phyloP scores from a whole-genome alignment of 352 stramenopile species.

The Globisporangium spinosum region DNA sequence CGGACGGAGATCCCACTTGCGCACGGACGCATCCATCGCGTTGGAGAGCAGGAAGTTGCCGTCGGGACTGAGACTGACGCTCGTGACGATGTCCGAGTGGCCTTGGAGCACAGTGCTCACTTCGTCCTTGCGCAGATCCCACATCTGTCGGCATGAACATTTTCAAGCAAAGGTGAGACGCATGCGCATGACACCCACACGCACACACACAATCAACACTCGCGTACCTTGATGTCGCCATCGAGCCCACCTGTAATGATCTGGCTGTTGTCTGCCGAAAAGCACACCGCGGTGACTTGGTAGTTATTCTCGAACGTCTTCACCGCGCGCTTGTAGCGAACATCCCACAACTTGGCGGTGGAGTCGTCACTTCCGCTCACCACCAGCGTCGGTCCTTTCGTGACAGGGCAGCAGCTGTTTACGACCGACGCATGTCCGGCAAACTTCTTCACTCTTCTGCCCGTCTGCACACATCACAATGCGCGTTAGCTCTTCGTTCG shows the following conservation, averaged over 20 bases:
- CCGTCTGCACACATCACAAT: constrained; percentile 57
- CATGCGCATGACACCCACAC: background rate
- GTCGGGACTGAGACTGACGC: constrained; percentile 91
- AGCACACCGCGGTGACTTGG: constrained; percentile 90
- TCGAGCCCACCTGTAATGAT: constrained; percentile 92
- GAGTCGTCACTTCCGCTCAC: constrained; percentile 91
- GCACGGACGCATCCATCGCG: constrained; percentile 92
- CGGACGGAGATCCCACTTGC: constrained; percentile 92
- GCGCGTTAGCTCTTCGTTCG: background rate
- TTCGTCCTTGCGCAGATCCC: constrained; percentile 88
- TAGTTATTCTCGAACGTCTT: constrained; percentile 87
- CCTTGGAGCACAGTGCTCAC: constrained; percentile 85
- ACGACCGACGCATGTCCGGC: constrained; percentile 82
- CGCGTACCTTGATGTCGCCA: constrained; percentile 82
- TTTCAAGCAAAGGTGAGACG: background rate
- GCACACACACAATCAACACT: background rate
- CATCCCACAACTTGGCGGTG: constrained; percentile 88
- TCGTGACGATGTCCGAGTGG: constrained; percentile 93
- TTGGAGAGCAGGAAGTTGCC: constrained; percentile 93
- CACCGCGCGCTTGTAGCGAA: constrained; percentile 69
- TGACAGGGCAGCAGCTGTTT: constrained; percentile 90
- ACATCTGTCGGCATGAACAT: constrained; percentile 38
- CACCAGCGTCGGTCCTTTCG: constrained; percentile 72
- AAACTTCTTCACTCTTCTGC: constrained; percentile 80
- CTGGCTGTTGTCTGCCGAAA: constrained; percentile 79